Percentiles rank a stretch among this genome's conserved stretches.
Conservation (phyloP, 139 green algal genomes). For the Desmodesmus armatus region DNA sequence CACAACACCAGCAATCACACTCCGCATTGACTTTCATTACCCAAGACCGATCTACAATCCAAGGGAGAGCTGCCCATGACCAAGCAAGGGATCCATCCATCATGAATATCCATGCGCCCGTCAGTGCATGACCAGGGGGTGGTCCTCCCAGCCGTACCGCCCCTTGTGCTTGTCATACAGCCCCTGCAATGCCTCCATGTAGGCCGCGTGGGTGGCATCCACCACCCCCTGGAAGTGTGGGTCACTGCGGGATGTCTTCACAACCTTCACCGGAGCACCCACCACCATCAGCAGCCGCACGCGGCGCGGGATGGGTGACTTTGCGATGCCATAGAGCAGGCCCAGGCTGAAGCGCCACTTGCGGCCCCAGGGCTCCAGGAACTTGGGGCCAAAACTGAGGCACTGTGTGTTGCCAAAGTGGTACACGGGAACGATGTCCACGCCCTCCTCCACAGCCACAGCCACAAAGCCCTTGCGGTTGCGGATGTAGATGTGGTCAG, state of each 20-base stretch:
- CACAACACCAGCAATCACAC: too few relatives aligned
- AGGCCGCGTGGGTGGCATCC: conserved; percentile 37
- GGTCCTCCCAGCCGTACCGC: conserved; percentile 41
- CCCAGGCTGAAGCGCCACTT: conserved; percentile 42
- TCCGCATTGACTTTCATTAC: too few relatives aligned
- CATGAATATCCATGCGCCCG: too few relatives aligned
- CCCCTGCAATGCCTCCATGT: conserved; percentile 22
- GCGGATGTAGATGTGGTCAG: conserved; percentile 42
- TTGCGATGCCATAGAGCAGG: conserved; percentile 45
- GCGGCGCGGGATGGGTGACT: conserved; percentile 41
- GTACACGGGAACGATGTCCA: conserved; percentile 52
- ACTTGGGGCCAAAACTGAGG: conserved; percentile 43
- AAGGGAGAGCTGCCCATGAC: too few relatives aligned
- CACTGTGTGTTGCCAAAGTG: conserved; percentile 52
- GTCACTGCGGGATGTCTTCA: not conserved
- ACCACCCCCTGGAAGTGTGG: conserved; percentile 43
- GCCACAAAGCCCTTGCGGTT: conserved; percentile 50
- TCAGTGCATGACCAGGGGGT: conserved; percentile 47
- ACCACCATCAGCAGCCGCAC: conserved; percentile 49
- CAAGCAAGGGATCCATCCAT: too few relatives aligned
- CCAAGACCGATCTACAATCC: too few relatives aligned
- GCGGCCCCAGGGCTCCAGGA: conserved; percentile 30
- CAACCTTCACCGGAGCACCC: conserved; percentile 39
- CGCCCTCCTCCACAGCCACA: conserved; percentile 46
- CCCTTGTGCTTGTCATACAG: conserved; percentile 42